These are phyloP conservation scores for Pestalotiopsis sp. DNA, from an alignment of 2,329 filamentous ascomycete species.

Conservation along the genomic window DNA sequence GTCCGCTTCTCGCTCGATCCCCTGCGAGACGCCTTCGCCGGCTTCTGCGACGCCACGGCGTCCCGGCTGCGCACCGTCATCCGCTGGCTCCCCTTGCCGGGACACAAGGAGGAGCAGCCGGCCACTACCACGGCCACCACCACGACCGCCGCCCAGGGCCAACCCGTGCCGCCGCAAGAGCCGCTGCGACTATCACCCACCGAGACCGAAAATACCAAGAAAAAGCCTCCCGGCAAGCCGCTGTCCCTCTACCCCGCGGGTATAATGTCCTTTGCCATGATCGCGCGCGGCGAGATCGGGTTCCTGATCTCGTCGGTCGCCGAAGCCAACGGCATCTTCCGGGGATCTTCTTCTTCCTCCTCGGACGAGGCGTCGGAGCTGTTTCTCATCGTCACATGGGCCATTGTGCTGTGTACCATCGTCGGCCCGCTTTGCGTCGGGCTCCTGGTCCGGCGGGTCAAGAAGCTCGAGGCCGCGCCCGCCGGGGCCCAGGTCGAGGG, in stretches of 20 bases:
- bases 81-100: slow-evolving; percentile 15
- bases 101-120: background rate
- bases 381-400: slow-evolving; percentile 58
- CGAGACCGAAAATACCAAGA: background rate
- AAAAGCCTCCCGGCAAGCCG: slow-evolving; percentile 29
- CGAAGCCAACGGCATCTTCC: slow-evolving; percentile 51
- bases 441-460: slow-evolving; percentile 44
- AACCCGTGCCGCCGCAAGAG: background rate
- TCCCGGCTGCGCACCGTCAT: slow-evolving; percentile 15
- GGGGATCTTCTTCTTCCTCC: slow-evolving; percentile 12
- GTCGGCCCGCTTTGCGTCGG: slow-evolving; percentile 52
- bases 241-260: slow-evolving; percentile 67
- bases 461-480: slow-evolving; percentile 29
- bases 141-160: background rate
- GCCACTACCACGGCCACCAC: background rate
- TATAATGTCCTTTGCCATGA: slow-evolving; percentile 70
- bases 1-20: slow-evolving; percentile 35
- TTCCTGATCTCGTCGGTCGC: slow-evolving; percentile 74
- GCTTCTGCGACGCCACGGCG: slow-evolving; percentile 9
- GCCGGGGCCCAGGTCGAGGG: slow-evolving; percentile 12
- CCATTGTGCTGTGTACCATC: slow-evolving; percentile 56
- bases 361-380: slow-evolving; percentile 35
- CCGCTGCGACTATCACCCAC: slow-evolving; percentile 21
- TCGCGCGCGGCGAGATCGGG: slow-evolving; percentile 77
- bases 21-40: slow-evolving; percentile 5